Base-by-base conservation (phyloP, 306 rosid genomes). In the Luffa aegyptiaca region DNA sequence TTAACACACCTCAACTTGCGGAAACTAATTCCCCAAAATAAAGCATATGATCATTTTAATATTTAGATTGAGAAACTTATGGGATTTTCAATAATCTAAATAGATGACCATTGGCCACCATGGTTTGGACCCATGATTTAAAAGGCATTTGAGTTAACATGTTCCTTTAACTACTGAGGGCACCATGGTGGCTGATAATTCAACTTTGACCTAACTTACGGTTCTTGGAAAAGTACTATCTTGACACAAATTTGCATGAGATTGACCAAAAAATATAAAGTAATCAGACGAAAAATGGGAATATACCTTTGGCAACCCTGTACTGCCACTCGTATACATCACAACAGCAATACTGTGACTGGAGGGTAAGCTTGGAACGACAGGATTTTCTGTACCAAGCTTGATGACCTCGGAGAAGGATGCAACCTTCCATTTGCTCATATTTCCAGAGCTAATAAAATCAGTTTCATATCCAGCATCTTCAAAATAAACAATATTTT, bases 311-410 rank as follows among this genome's bases (percentile, higher is more conserved):
- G 98, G 98, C 68, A 92, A 85, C 82, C 95, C 97, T 51, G 97
- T 90, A 78, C 98, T 94, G 59, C 98, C 98, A 77, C 98, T 94
- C 52, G 98, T 94, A 77, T 94, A 94, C 98, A 94, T 94, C 76
- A 92, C 73, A 77, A 94, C 93, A 69, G 94, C 98, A 64, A 90
- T 64, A 68, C 66, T 57, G 81, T 88, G 73, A 86, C 92, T 92
- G 51, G 95, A 90, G 84, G 98, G 98, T 53, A 94, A 79, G 83
- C 81, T 87, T 82, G 97, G 88, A 14, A 65, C 83, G 65, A 85
- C 85, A 13, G 89, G 90, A 84, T 65, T 83, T 76, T 87, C 82
- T 82, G 81, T 82, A 82, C 98, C 98, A 81, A 90, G 91, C 80
- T 85, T 91, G 88, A 91, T 96, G 71, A 94, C 92, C 79, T 94